phyloP scores from a whole-genome alignment of 192 early-diverging fungal genomes.

The Funneliformis mosseae region DNA sequence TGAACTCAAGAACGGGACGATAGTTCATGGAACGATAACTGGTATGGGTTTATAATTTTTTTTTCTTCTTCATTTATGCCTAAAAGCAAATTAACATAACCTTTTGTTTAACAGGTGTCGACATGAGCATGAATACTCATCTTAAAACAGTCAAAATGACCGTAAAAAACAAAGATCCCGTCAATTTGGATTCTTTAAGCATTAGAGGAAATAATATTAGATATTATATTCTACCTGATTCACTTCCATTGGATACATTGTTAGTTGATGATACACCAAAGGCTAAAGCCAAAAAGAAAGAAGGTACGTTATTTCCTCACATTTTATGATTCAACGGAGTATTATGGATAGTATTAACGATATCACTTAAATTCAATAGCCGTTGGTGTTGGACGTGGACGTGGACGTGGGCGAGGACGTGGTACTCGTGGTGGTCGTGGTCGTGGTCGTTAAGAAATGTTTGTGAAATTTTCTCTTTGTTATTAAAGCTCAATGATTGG shows the following conservation, averaged over 20 bases:
- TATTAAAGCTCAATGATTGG: no score
- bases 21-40: slow-evolving; percentile 94
- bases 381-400: slow-evolving; percentile 61
- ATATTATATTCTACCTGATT: slow-evolving; percentile 95
- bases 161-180: slow-evolving; percentile 88
- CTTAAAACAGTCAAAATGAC: slow-evolving; percentile 99
- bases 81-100: not conserved
- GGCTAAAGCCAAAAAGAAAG: slow-evolving; percentile 87
- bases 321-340: not conserved
- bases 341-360: not conserved
- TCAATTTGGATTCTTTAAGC: slow-evolving; percentile 87
- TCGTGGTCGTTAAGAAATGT: slow-evolving; percentile 42
- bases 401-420: slow-evolving; percentile 63
- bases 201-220: slow-evolving; percentile 95
- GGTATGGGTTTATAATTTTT: slow-evolving; percentile 38
- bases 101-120: slow-evolving; percentile 66
- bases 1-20: slow-evolving; percentile 98
- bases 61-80: no score
- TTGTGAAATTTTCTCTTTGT: no score
- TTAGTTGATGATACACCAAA: slow-evolving; percentile 95
- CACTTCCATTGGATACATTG: slow-evolving; percentile 92
- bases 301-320: slow-evolving; percentile 41
- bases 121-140: slow-evolving; percentile 99
- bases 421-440: slow-evolving; percentile 66
- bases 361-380: not conserved